A percentile compares a stretch with the other conserved stretches of the same genome.
Evolutionary conservation across 306 rosid genomes (phyloP).

Genomic region (Trifolium pratense): DNA sequence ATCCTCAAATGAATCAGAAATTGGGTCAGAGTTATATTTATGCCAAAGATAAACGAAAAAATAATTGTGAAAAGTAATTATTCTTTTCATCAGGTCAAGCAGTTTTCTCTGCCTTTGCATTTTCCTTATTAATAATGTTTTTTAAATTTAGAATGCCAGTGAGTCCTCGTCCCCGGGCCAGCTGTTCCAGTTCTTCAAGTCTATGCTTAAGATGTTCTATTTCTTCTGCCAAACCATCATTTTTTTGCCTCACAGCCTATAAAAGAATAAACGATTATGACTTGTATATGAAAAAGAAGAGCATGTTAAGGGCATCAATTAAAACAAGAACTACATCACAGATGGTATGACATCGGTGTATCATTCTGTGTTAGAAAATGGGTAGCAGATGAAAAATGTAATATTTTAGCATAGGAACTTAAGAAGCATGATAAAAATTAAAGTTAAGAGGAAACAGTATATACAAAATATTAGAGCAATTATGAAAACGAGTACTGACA

Average conservation of each 20-base stretch:
- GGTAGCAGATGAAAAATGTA: constrained; percentile 3
- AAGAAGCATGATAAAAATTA: constrained; percentile 9
- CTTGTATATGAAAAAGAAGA: constrained; percentile 1
- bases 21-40: constrained; percentile 28
- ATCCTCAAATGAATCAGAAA: constrained; percentile 38
- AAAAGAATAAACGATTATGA: constrained; percentile 39
- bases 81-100: constrained; percentile 56
- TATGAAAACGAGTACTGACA: constrained; percentile 23
- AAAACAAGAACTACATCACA: not conserved
- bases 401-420: constrained; percentile 7
- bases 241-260: constrained; percentile 70
- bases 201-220: constrained; percentile 62
- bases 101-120: constrained; percentile 53
- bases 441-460: not conserved
- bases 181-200: constrained; percentile 76
- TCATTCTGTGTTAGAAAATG: constrained; percentile 18
- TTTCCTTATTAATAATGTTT: constrained; percentile 46
- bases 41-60: constrained; percentile 26
- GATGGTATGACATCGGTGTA: not conserved
- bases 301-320: not conserved
- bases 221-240: constrained; percentile 63
- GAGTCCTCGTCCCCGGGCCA: constrained; percentile 76
- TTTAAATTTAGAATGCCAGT: constrained; percentile 66
- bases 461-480: constrained; percentile 17
- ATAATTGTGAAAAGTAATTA: constrained; percentile 31